Base-by-base conservation (phyloP, 2,329 filamentous ascomycete genomes). In the Colletotrichum graminicola region DNA sequence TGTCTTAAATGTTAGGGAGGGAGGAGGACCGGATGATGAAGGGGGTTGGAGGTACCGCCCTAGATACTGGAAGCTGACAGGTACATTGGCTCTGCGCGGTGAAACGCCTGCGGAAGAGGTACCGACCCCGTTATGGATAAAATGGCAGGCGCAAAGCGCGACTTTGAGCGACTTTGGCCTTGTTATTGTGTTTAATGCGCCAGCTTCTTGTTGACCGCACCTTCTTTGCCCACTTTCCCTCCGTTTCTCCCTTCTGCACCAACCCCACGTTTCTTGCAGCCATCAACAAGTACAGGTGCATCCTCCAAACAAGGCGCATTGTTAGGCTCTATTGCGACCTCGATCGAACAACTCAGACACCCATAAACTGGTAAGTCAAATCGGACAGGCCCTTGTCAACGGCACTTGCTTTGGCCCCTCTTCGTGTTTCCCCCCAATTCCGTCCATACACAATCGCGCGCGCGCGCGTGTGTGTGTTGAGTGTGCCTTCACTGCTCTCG, bases 231-330 rank as follows among this genome's bases (percentile, higher is more conserved):
- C 70, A 69, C 71, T 66, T 52, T 51, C 66, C 43, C 47, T 74
- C 73, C 71, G 70, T 73, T 75, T 75, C 76, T 76, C 75, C 74
- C 74, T 79, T 76, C 78, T 79, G 77, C 79, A 79, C 73, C 74
- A 79, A 82, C 81, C 80, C 82, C 81, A 82, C 79, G 78, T 76
- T 57, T 75, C 74, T 76, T 76, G 74, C 76, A 76, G 74, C 74
- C 73, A 74, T 72, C 71, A 64, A 74, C 68, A 73, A 74, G 74
- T 71, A 74, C 66, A 73, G 74, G 74, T 75, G 73, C 73, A 75
- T 66, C 74, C 69, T 72, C 73, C 61, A 57, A 60, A 66, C 73
- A 70, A 67, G 73, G 73, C 73, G 73, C 67, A 75, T 69, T 67
- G 57, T 72, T 72, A 72, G 69, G 69, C 65, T 69, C 62, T 60